These are phyloP conservation scores for Backusella mclennaniae DNA, from an alignment of 192 early-diverging fungal genomes.

Conservation along the genomic window DNA sequence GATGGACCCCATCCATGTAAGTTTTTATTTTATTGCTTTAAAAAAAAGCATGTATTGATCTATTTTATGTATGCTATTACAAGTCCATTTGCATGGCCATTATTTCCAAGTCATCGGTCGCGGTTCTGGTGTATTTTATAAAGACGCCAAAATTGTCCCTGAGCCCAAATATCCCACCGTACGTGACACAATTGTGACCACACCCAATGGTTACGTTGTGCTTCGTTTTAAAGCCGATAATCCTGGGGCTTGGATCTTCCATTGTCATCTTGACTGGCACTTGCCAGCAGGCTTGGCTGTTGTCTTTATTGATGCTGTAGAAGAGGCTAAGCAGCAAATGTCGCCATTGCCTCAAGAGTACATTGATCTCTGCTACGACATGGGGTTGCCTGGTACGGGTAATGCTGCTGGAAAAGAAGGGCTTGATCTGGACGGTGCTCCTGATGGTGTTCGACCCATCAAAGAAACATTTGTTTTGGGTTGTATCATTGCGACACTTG, in stretches of 20 bases:
- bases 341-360: slow-evolving; percentile 51
- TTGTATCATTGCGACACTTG: slow-evolving; percentile 67
- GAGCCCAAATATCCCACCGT: slow-evolving; percentile 58
- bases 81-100: slow-evolving; percentile 87
- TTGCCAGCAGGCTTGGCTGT: slow-evolving; percentile 69
- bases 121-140: slow-evolving; percentile 56
- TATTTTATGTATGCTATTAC: background rate
- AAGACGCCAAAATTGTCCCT: slow-evolving; percentile 25
- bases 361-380: slow-evolving; percentile 58
- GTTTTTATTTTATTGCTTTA: background rate
- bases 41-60: background rate
- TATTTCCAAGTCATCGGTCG: slow-evolving; percentile 75
- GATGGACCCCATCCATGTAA: slow-evolving; percentile 58
- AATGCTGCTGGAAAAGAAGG: slow-evolving; percentile 76
- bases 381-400: slow-evolving; percentile 57
- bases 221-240: slow-evolving; percentile 80
- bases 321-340: slow-evolving; percentile 49
- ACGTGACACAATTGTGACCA: slow-evolving; percentile 77
- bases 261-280: slow-evolving; percentile 87
- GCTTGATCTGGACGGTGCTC: slow-evolving; percentile 59
- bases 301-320: slow-evolving; percentile 70
- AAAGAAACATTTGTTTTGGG: slow-evolving; percentile 63
- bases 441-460: slow-evolving; percentile 49
- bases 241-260: slow-evolving; percentile 82
- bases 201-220: slow-evolving; percentile 61